Conservation (phyloP, 2,329 filamentous ascomycete species). For the Aquanectria penicillioides region DNA sequence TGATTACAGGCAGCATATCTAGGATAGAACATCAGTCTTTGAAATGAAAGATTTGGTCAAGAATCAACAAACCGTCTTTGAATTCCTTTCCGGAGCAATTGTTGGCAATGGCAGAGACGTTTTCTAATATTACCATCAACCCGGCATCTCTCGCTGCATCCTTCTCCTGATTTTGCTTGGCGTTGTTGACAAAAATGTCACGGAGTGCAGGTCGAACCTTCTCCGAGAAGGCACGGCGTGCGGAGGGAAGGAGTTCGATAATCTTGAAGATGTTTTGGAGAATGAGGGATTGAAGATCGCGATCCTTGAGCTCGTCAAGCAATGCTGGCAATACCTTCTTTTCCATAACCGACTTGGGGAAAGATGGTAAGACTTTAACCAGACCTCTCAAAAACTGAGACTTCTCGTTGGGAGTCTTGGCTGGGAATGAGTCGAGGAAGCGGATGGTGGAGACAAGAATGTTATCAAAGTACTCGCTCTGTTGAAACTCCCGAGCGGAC, state of each 20-base stretch:
- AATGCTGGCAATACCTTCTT: slow-evolving; percentile 92
- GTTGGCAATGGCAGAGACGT: slow-evolving; percentile 77
- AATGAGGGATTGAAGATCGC: slow-evolving; percentile 84
- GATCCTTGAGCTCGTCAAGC: slow-evolving; percentile 93
- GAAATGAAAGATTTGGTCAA: neutral
- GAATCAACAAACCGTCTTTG: slow-evolving; percentile 77
- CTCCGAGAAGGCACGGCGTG: slow-evolving; percentile 82
- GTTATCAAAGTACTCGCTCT: slow-evolving; percentile 97
- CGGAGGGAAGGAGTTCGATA: slow-evolving; percentile 78
- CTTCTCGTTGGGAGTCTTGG: slow-evolving; percentile 92
- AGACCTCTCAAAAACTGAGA: slow-evolving; percentile 90
- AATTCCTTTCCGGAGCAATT: slow-evolving; percentile 93
- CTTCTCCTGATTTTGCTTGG: slow-evolving; percentile 72
- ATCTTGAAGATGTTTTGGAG: slow-evolving; percentile 95
- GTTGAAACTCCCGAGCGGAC: slow-evolving; percentile 90
- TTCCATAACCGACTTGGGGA: slow-evolving; percentile 92
- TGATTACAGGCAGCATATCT: slow-evolving; percentile 90
- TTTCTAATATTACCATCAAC: slow-evolving; percentile 89
- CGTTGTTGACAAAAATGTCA: slow-evolving; percentile 78
- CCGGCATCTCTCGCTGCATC: slow-evolving; percentile 88
- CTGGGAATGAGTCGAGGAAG: slow-evolving; percentile 89
- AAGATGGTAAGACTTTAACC: slow-evolving; percentile 86
- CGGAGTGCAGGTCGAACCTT: slow-evolving; percentile 86
- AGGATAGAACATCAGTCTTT: slow-evolving; percentile 4
- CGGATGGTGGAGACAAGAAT: slow-evolving; percentile 95